Percentiles rank a stretch among this genome's conserved stretches.
Conservation (phyloP, 2,329 filamentous ascomycete genomes). For the Hypoxylon sp. region DNA sequence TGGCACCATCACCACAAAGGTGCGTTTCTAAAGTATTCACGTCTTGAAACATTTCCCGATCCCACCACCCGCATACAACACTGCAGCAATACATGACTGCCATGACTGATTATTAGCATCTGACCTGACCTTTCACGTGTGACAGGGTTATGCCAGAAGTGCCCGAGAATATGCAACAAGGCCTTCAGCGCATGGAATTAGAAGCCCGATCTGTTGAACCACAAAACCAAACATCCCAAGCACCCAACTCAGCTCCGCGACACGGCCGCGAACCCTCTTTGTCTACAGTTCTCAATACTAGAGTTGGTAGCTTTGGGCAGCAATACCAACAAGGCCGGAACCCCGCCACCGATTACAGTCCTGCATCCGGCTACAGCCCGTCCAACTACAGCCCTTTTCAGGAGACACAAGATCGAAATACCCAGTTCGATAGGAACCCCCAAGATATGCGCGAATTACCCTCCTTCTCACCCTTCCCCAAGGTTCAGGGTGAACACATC, state of each 20-base stretch:
- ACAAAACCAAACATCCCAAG: constrained; percentile 55
- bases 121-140: constrained; percentile 48
- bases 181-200: constrained; percentile 90
- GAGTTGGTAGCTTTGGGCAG: constrained; percentile 50
- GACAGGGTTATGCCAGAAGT: constrained; percentile 93
- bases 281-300: constrained; percentile 57
- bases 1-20: constrained; percentile 72
- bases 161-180: constrained; percentile 96
- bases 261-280: constrained; percentile 63
- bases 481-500: constrained; percentile 87
- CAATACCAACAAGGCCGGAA: constrained; percentile 53
- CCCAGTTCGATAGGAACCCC: constrained; percentile 58
- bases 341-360: constrained; percentile 54
- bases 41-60: constrained; percentile 24
- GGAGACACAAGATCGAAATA: constrained; percentile 56
- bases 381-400: constrained; percentile 61
- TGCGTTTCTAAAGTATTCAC: constrained; percentile 55
- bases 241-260: constrained; percentile 48
- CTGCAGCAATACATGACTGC: constrained; percentile 4
- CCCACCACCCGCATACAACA: not conserved
- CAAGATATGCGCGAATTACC: constrained; percentile 71
- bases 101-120: constrained; percentile 48
- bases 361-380: constrained; percentile 55
- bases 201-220: constrained; percentile 72
- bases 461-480: constrained; percentile 92